phyloP scores from a whole-genome alignment of 2,329 filamentous ascomycete species.

The Colletotrichum tabaci region DNA sequence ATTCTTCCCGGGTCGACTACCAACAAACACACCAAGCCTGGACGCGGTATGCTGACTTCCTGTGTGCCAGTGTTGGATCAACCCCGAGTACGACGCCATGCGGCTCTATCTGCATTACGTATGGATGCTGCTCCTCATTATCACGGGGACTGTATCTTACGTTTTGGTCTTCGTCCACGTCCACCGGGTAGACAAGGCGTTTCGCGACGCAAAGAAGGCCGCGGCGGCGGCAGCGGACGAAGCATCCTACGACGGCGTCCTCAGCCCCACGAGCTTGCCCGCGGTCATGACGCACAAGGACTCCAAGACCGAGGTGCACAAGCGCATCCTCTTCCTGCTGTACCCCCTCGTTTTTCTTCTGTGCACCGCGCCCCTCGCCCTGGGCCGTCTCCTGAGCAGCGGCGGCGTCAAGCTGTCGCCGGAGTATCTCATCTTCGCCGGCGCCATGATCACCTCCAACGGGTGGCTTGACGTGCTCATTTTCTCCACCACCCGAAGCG shows the following conservation, averaged over 20 bases:
- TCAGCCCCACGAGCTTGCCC: neutral
- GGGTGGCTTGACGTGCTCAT: conserved; percentile 61
- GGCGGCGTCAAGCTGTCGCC: conserved; percentile 62
- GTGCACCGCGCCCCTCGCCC: conserved; percentile 72
- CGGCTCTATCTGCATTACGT: conserved; percentile 74
- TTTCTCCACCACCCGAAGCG: conserved; percentile 55
- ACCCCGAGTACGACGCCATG: conserved; percentile 62
- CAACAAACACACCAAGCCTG: neutral
- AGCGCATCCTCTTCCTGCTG: conserved; percentile 61
- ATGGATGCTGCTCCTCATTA: conserved; percentile 68
- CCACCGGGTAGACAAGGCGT: conserved; percentile 27
- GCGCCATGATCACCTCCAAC: conserved; percentile 65
- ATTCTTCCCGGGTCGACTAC: neutral
- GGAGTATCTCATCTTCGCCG: conserved; percentile 65
- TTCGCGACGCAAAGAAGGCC: neutral
- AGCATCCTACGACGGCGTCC: neutral
- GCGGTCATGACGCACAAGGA: neutral
- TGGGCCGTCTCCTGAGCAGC: conserved; percentile 72
- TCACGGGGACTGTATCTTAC: conserved; percentile 54
- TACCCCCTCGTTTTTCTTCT: conserved; percentile 75
- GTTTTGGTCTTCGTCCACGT: conserved; percentile 54
- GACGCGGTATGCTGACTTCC: neutral
- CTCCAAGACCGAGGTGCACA: conserved; percentile 5
- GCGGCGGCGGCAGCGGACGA: neutral
- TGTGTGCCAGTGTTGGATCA: conserved; percentile 71